Evolutionary conservation across 1,284 basidiomycete genomes (phyloP).

Genomic region (Bjerkandera adusta): DNA sequence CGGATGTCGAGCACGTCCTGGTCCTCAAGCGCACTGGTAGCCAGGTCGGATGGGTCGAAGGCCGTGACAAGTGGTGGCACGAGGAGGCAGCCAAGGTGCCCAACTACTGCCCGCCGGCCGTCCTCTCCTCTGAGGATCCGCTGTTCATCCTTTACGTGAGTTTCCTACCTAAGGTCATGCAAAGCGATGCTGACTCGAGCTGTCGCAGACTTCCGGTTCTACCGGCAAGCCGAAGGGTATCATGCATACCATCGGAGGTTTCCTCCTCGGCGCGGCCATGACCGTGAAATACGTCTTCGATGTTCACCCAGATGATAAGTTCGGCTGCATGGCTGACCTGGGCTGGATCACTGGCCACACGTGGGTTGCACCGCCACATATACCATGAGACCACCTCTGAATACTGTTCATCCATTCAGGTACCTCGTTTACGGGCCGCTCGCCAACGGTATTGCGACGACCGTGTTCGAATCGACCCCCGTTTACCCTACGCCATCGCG

Average conservation of each 20-base stretch:
- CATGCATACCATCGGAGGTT: conserved; percentile 93
- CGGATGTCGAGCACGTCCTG: conserved; percentile 86
- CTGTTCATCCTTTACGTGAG: conserved; percentile 96
- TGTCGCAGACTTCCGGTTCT: conserved; percentile 83
- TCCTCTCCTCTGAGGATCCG: conserved; percentile 91
- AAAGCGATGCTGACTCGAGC: neutral
- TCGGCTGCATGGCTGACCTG: conserved; percentile 98
- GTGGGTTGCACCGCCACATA: conserved; percentile 34
- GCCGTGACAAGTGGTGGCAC: conserved; percentile 96
- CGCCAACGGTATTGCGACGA: conserved; percentile 89
- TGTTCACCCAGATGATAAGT: conserved; percentile 88
- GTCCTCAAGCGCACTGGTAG: conserved; percentile 90
- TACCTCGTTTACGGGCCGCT: conserved; percentile 98
- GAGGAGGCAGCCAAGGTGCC: conserved; percentile 85
- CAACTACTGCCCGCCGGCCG: conserved; percentile 85
- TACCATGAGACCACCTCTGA: neutral
- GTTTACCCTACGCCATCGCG: conserved; percentile 95
- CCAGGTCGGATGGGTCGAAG: conserved; percentile 79
- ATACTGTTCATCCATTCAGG: conserved; percentile 29
- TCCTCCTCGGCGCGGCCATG: conserved; percentile 85
- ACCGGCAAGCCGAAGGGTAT: conserved; percentile 99
- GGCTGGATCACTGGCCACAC: conserved; percentile 99
- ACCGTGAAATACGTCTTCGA: conserved; percentile 98
- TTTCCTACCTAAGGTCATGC: conserved; percentile 21
- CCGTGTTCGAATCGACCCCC: conserved; percentile 96